Base-by-base conservation (phyloP, 208 protist genomes). In the Angomonas deanei region DNA sequence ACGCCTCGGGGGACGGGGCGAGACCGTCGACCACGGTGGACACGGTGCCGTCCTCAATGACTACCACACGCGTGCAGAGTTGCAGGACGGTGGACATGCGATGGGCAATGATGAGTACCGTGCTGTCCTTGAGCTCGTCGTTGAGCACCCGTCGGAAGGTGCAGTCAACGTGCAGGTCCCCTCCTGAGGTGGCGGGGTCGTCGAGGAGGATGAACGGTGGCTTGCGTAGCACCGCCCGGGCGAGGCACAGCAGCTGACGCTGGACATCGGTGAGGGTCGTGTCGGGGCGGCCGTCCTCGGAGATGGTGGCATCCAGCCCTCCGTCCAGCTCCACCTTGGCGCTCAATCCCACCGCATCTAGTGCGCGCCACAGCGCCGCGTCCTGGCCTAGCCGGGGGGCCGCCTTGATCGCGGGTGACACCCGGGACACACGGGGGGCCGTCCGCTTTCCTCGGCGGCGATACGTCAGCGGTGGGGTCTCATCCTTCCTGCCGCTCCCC, bases 21-120 rank as follows among this genome's bases (percentile, higher is more conserved):
- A n/a, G n/a, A 21, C 57, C 57, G 32, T 79, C 68, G 0, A 64
- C 61, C 24, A 73, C 69, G 32, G 73, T 65, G 32, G 65, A n/a
- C 28, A 74, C n/a, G 52, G 52, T 70, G 13, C 79, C 77, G 19
- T 71, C 58, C 24, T 76, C 62, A 55, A 91, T 47, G 3, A 96
- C 75, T 50, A 98, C 69, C 21, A 98, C 82, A 13, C 88, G 77
- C 56, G 96, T 86, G 57, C 76, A 92, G 19, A 97, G 70, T 23
- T 91, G 82, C 33, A 78, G 59, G 46, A 98, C 88, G 1, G 97
- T 98, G 6, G 97, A 74, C 32, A 98, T 67, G 32, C 96, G 80
- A 61, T 98, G 97, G 6, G 96, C 97, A 74, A 98, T 98, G 30
- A 95, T 93, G 10, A 99, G 64, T 21, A 98, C 78, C n/a, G 97